Conservation (phyloP, 2,329 filamentous ascomycete species). For the Cladosporium sp. region DNA sequence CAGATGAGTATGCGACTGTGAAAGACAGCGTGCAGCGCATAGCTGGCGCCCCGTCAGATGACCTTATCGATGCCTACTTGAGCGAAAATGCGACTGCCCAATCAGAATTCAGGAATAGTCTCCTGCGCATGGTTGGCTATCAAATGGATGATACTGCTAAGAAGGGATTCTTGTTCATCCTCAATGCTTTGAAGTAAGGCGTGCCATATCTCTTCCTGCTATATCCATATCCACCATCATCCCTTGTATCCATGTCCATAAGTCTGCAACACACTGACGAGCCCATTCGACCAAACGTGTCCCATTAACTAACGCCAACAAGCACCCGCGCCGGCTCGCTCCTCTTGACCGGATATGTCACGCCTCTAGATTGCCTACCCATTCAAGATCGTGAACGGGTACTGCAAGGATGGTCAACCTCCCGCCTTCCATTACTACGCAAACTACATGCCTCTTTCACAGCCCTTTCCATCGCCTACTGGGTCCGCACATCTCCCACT, state of each 20-base stretch:
- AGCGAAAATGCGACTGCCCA: constrained; percentile 45
- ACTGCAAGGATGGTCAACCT: constrained; percentile 62
- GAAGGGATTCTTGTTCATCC: constrained; percentile 53
- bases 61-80: constrained; percentile 39
- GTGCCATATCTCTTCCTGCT: not conserved
- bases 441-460: constrained; percentile 59
- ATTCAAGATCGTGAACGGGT: constrained; percentile 62
- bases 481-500: constrained; percentile 57
- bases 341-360: constrained; percentile 67
- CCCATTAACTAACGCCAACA: constrained; percentile 9
- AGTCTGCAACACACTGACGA: not conserved
- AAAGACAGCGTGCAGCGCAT: constrained; percentile 53
- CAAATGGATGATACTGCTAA: constrained; percentile 53
- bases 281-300: not conserved
- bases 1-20: constrained; percentile 48
- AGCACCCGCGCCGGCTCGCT: constrained; percentile 66
- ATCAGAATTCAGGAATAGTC: constrained; percentile 55
- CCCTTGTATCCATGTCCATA: not conserved
- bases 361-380: constrained; percentile 64
- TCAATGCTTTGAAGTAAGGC: constrained; percentile 57
- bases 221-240: not conserved
- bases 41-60: constrained; percentile 43
- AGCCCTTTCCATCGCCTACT: constrained; percentile 57
- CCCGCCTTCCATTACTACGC: constrained; percentile 59
- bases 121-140: constrained; percentile 52